Conservation (phyloP, 2,329 filamentous ascomycete species). For the Daldinia sp. region DNA sequence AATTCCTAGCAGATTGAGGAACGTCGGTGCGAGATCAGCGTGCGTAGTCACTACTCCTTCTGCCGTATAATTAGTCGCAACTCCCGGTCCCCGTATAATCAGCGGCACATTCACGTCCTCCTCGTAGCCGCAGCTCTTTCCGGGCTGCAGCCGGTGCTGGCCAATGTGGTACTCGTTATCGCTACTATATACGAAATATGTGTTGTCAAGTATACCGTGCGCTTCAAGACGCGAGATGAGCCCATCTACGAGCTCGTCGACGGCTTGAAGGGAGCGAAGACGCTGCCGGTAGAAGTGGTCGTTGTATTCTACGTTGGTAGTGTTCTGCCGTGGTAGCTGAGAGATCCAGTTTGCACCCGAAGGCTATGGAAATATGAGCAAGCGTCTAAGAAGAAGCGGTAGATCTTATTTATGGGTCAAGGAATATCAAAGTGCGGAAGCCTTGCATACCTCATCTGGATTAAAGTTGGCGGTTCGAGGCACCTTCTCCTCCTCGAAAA, state of each 20-base stretch:
- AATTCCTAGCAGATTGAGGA: constrained; percentile 55
- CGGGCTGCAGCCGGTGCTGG: constrained; percentile 65
- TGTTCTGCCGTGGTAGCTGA: constrained; percentile 52
- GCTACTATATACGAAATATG: constrained; percentile 65
- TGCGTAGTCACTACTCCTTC: constrained; percentile 60
- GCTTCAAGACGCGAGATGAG: constrained; percentile 53
- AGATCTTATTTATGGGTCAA: neutral
- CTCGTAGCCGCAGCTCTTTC: constrained; percentile 66
- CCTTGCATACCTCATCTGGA: constrained; percentile 58
- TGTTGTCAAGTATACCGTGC: constrained; percentile 68
- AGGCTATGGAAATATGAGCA: constrained; percentile 9
- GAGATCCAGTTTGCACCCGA: constrained; percentile 56
- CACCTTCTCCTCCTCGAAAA: constrained; percentile 67
- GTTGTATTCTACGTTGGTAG: constrained; percentile 54
- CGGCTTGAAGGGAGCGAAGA: constrained; percentile 60
- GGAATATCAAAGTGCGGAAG: neutral
- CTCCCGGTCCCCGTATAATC: constrained; percentile 65
- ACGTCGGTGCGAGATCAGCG: constrained; percentile 63
- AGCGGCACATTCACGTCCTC: constrained; percentile 68
- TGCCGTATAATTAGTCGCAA: constrained; percentile 53
- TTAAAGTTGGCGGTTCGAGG: constrained; percentile 74
- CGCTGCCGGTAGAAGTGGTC: constrained; percentile 62
- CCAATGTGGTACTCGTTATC: constrained; percentile 69
- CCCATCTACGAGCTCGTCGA: constrained; percentile 62
- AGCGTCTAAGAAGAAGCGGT: too few species aligned